phyloP scores from a whole-genome alignment of 2,329 filamentous ascomycete species.

The Ophiostoma fasciatum region DNA sequence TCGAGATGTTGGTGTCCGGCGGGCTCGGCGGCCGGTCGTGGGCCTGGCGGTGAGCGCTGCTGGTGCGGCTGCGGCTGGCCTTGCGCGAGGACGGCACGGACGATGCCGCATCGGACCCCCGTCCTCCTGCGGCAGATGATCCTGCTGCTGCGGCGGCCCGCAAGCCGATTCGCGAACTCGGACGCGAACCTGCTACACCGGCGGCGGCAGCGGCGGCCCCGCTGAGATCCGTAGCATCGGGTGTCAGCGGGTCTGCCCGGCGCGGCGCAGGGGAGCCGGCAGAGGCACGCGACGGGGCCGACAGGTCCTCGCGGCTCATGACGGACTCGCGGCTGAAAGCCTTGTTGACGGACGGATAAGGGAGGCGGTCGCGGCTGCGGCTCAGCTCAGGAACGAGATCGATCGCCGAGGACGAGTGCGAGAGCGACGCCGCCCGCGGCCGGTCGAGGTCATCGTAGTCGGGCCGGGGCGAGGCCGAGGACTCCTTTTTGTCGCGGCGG shows the following conservation, averaged over 20 bases:
- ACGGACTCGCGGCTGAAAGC: constrained; percentile 81
- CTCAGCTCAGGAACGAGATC: constrained; percentile 35
- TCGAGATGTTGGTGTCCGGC: constrained; percentile 46
- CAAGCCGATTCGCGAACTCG: constrained; percentile 3
- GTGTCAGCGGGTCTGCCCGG: constrained; percentile 40
- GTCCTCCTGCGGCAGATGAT: not conserved
- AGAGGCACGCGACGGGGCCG: constrained; percentile 14
- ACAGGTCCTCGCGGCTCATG: constrained; percentile 41
- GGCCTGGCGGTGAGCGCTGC: constrained; percentile 15
- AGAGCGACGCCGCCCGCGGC: constrained; percentile 1
- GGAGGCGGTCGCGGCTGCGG: constrained; percentile 33
- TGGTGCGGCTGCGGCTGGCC: constrained; percentile 19
- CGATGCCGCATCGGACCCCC: constrained; percentile 14
- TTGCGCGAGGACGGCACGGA: constrained; percentile 22
- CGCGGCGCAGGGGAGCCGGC: constrained; percentile 3
- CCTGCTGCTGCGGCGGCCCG: not conserved
- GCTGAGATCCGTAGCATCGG: constrained; percentile 57
- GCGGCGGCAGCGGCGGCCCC: constrained; percentile 22
- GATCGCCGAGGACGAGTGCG: constrained; percentile 3
- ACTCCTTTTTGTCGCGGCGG: not conserved
- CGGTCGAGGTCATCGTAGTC: constrained; percentile 1
- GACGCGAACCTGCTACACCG: constrained; percentile 1
- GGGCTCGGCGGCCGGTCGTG: constrained; percentile 44
- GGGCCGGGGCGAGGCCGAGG: not conserved
- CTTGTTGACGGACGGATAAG: constrained; percentile 78